These are phyloP conservation scores for Gossypium rotundifolium DNA, from an alignment of 345 rosid genomes.

Conservation along the genomic window DNA sequence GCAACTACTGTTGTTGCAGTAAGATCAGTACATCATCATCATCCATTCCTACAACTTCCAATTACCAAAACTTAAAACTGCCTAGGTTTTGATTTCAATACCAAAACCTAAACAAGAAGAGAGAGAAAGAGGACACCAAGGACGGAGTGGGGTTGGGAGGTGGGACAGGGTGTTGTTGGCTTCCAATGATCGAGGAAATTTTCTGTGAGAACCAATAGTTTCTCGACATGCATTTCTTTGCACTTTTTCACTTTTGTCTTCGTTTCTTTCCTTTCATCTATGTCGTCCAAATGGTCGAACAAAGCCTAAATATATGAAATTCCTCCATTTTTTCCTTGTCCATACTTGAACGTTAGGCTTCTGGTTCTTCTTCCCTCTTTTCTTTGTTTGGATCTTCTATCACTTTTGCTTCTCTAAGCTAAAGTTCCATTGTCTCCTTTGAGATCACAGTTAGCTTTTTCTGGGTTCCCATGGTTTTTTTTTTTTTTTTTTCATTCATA, in stretches of 20 bases:
- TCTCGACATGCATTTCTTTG: slow-evolving; percentile 5
- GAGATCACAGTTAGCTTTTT: not conserved
- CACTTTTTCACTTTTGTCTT: not conserved
- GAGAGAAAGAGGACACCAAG: not conserved
- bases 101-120: not conserved
- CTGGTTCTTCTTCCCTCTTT: too few species aligned
- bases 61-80: not conserved
- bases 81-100: not conserved
- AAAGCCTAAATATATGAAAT: not conserved
- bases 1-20: not conserved
- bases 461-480: not conserved
- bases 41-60: too few species aligned
- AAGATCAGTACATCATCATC: too few species aligned
- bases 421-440: not conserved
- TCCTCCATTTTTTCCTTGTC: not conserved
- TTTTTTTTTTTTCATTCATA: not conserved
- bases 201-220: not conserved
- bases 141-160: not conserved
- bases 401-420: not conserved
- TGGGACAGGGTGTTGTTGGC: not conserved
- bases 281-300: not conserved
- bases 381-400: not conserved
- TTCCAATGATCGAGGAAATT: slow-evolving; percentile 3
- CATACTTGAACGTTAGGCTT: too few species aligned
- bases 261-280: not conserved